phyloP scores from a whole-genome alignment of 495 filamentous ascomycete genomes.

The Darksidea phi region DNA sequence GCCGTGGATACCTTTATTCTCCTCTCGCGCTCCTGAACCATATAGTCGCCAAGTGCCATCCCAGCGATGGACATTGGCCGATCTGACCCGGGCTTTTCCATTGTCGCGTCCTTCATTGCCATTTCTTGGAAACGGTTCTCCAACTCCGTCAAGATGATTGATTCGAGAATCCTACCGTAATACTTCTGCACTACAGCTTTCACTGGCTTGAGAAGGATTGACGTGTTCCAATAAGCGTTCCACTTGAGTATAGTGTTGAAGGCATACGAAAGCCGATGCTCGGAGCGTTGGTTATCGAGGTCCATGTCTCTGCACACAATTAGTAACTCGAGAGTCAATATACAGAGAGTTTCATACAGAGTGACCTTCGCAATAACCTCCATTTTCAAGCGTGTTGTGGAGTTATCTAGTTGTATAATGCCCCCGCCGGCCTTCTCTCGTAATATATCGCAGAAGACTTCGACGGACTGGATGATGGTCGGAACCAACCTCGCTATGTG shows the following conservation, averaged over 20 bases:
- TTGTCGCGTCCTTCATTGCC: too few species aligned
- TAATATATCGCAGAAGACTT: neutral
- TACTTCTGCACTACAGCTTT: neutral
- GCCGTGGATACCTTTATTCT: neutral
- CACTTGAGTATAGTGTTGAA: neutral
- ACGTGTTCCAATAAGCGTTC: neutral
- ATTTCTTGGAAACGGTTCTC: neutral
- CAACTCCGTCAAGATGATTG: neutral
- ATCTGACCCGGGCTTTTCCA: too few species aligned
- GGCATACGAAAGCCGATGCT: neutral
- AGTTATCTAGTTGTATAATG: neutral
- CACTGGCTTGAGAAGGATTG: neutral
- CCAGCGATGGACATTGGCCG: neutral
- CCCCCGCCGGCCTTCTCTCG: neutral
- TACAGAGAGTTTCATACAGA: too few species aligned
- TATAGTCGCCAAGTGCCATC: neutral
- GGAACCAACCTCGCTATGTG: neutral
- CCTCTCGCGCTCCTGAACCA: neutral
- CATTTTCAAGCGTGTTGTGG: neutral
- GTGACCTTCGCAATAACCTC: conserved; percentile 5
- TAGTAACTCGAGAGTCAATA: too few species aligned
- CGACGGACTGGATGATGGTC: neutral
- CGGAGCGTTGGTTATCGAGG: neutral
- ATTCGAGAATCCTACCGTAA: neutral
- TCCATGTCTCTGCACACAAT: too few species aligned